These are phyloP conservation scores for Hypomontagnella submonticulosa DNA, from an alignment of 495 filamentous ascomycete genomes.

Conservation along the genomic window DNA sequence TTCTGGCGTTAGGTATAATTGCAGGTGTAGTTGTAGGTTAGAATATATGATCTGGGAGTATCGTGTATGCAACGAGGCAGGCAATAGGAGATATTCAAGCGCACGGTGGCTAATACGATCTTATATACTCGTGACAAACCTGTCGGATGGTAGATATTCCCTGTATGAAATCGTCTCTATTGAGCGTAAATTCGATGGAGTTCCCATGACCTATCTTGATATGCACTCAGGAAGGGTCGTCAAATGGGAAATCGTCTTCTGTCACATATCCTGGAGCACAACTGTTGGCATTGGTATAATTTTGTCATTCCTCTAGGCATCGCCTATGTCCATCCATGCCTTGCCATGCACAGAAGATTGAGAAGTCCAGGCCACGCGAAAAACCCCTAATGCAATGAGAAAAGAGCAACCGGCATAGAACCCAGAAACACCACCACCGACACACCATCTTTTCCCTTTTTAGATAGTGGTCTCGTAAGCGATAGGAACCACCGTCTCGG, in stretches of 20 bases:
- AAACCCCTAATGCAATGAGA: slow-evolving; percentile 49
- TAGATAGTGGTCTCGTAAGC: slow-evolving; percentile 99
- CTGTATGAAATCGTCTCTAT: too few species aligned
- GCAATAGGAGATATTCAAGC: too few species aligned
- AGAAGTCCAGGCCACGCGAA: slow-evolving; percentile 45
- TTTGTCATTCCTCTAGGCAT: slow-evolving; percentile 48
- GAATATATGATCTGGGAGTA: too few species aligned
- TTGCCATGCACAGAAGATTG: slow-evolving; percentile 48
- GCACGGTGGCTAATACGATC: too few species aligned
- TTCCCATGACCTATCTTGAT: background rate
- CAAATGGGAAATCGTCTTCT: background rate
- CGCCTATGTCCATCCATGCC: slow-evolving; percentile 45
- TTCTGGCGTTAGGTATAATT: too few species aligned
- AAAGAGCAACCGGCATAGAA: slow-evolving; percentile 47
- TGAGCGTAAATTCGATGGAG: too few species aligned
- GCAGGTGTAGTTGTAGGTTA: too few species aligned
- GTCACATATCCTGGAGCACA: slow-evolving; percentile 17
- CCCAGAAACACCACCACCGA: slow-evolving; percentile 43
- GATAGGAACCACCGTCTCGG: slow-evolving; percentile 91
- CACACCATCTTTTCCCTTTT: slow-evolving; percentile 48
- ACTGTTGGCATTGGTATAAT: slow-evolving; percentile 45
- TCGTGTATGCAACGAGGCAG: too few species aligned
- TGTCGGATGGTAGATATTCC: too few species aligned
- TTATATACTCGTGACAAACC: too few species aligned
- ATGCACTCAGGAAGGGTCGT: background rate